phyloP scores from a whole-genome alignment of 208 protist genomes.

The Vickermania ingenoplastis region DNA sequence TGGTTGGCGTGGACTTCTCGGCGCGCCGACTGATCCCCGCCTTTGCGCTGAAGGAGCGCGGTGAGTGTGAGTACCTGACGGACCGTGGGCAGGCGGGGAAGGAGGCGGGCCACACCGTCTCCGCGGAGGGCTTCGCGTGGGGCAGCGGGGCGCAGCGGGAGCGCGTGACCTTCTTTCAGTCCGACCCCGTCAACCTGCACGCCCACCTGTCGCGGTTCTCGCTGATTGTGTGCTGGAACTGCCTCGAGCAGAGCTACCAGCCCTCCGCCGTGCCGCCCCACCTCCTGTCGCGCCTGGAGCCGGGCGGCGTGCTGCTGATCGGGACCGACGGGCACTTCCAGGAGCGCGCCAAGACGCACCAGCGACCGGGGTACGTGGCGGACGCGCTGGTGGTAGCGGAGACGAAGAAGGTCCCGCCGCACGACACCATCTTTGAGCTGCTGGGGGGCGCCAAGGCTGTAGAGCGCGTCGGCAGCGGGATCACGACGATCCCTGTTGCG shows the following conservation, averaged over 20 bases:
- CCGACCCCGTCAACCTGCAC: conserved; percentile 83
- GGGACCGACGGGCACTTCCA: conserved; percentile 24
- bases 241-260: conserved; percentile 72
- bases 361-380: not conserved
- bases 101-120: conserved; percentile 22
- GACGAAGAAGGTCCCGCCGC: conserved; percentile 12
- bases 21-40: conserved; percentile 71
- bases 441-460: conserved; percentile 46
- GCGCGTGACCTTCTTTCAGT: conserved; percentile 76
- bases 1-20: conserved; percentile 79
- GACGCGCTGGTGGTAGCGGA: conserved; percentile 1
- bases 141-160: conserved; percentile 32
- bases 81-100: conserved; percentile 13
- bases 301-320: conserved; percentile 69
- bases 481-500: conserved; percentile 40
- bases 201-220: conserved; percentile 66
- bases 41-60: conserved; percentile 80
- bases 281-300: conserved; percentile 44
- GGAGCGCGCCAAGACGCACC: conserved; percentile 13
- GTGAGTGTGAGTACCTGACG: conserved; percentile 64
- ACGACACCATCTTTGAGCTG: conserved; percentile 49
- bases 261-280: conserved; percentile 63
- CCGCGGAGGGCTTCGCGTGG: conserved; percentile 35
- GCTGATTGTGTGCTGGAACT: conserved; percentile 83
- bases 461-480: conserved; percentile 44